Percentiles rank a stretch among this genome's conserved stretches.
phyloP scores from a whole-genome alignment of 176 grass and related monocot genomes.

The Dactylis glomerata region DNA sequence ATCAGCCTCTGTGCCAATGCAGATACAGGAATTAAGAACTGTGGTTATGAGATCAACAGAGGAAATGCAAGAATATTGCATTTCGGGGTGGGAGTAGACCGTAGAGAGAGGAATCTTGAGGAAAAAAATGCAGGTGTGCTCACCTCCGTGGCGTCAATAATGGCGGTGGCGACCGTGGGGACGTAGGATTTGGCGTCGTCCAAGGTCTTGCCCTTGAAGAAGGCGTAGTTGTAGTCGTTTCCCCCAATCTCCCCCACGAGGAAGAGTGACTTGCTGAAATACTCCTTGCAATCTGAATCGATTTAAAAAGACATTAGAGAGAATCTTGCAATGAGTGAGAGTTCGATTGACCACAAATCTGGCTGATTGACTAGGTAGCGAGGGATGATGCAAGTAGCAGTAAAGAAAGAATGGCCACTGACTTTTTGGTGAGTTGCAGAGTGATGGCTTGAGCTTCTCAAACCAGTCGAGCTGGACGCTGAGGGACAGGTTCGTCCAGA shows the following conservation, averaged over 20 bases:
- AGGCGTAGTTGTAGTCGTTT: conserved; percentile 87
- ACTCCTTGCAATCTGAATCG: conserved; percentile 59
- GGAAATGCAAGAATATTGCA: not conserved
- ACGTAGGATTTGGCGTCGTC: conserved; percentile 69
- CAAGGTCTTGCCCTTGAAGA: conserved; percentile 69
- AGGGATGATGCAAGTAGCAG: not conserved
- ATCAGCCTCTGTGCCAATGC: conserved; percentile 54
- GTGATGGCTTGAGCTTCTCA: conserved; percentile 65
- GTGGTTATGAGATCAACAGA: not conserved
- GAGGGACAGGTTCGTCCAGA: conserved; percentile 69
- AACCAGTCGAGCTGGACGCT: conserved; percentile 73
- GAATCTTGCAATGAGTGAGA: not conserved
- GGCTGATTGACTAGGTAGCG: not conserved
- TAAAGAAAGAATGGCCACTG: not conserved
- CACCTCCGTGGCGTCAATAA: conserved; percentile 64
- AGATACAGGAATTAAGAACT: not conserved
- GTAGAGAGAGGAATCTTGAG: not conserved
- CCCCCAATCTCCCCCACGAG: conserved; percentile 84
- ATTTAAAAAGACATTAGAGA: not conserved
- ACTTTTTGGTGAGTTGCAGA: conserved; percentile 67
- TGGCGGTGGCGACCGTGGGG: conserved; percentile 50
- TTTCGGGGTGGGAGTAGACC: not conserved
- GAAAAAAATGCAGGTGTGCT: not conserved
- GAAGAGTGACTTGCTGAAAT: conserved; percentile 68
- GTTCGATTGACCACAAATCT: not conserved